A percentile compares a stretch with the other conserved stretches of the same genome.
These are phyloP conservation scores for Daedaleopsis sinensis DNA, from an alignment of 768 basidiomycete genomes.

Conservation along the genomic window DNA sequence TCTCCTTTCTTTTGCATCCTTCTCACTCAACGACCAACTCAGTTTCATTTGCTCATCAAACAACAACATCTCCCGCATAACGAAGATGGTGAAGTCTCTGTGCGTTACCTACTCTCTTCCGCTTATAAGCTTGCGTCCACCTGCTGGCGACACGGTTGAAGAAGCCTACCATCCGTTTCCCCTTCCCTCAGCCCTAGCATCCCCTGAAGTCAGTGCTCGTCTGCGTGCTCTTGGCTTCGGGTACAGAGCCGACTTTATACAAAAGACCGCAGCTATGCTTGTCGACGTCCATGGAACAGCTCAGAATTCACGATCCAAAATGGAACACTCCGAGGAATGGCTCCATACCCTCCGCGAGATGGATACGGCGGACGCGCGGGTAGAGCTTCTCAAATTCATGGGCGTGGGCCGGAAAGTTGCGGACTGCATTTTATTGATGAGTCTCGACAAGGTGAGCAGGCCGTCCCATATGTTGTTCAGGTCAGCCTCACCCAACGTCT, in stretches of 20 bases:
- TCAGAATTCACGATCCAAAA: conserved; percentile 3
- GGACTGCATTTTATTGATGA: conserved; percentile 93
- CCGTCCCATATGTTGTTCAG: background rate
- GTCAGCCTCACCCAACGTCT: too few relatives aligned
- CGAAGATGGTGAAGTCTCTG: conserved; percentile 87
- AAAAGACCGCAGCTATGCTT: conserved; percentile 79
- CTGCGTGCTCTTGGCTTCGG: conserved; percentile 91
- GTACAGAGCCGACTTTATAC: conserved; percentile 91
- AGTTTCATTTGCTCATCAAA: conserved; percentile 99
- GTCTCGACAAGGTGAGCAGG: conserved; percentile 77
- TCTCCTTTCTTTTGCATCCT: background rate
- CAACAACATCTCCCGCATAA: conserved; percentile 94
- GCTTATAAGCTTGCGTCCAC: conserved; percentile 53
- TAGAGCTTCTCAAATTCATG: conserved; percentile 76
- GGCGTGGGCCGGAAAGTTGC: conserved; percentile 98
- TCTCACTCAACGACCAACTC: background rate
- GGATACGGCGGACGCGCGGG: conserved; percentile 62
- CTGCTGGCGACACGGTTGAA: conserved; percentile 26
- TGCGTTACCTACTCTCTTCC: conserved; percentile 76
- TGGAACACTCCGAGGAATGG: conserved; percentile 63
- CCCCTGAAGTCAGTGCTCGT: conserved; percentile 55
- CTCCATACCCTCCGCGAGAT: conserved; percentile 52
- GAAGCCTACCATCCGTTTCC: conserved; percentile 83
- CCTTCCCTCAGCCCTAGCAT: conserved; percentile 65
- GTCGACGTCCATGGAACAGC: conserved; percentile 52